phyloP scores from a whole-genome alignment of 345 rosid genomes.

The Salix koriyanagi region DNA sequence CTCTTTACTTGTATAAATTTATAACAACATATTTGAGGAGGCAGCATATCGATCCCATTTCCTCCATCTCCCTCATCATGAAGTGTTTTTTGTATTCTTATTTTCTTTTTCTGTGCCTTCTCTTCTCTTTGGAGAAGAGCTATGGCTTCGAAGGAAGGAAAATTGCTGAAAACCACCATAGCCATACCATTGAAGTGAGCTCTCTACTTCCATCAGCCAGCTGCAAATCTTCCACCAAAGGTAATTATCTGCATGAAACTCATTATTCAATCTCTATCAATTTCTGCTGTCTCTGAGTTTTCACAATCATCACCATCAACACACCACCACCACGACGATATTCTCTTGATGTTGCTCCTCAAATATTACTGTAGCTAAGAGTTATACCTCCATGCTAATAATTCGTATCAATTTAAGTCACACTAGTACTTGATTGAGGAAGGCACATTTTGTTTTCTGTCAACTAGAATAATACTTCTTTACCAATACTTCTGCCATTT shows the following conservation, averaged over 20 bases:
- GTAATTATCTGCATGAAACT: slow-evolving; percentile 13
- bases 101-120: slow-evolving; percentile 22
- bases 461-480: too few species aligned
- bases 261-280: background rate
- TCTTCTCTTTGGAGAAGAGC: slow-evolving; percentile 14
- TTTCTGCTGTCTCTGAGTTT: background rate
- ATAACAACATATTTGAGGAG: background rate
- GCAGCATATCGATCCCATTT: background rate
- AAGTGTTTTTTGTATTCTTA: slow-evolving; percentile 5
- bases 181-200: slow-evolving; percentile 35
- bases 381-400: too few species aligned
- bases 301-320: too few species aligned
- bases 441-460: too few species aligned
- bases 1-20: background rate
- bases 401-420: too few species aligned
- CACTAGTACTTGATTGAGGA: too few species aligned
- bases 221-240: slow-evolving; percentile 47
- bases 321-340: too few species aligned
- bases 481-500: too few species aligned
- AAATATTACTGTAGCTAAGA: too few species aligned
- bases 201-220: slow-evolving; percentile 52
- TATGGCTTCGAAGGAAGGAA: slow-evolving; percentile 28
- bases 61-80: background rate
- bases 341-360: too few species aligned
- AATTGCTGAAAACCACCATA: slow-evolving; percentile 11